Base-by-base conservation (phyloP, 768 basidiomycete genomes). In the Suillus weaverae region DNA sequence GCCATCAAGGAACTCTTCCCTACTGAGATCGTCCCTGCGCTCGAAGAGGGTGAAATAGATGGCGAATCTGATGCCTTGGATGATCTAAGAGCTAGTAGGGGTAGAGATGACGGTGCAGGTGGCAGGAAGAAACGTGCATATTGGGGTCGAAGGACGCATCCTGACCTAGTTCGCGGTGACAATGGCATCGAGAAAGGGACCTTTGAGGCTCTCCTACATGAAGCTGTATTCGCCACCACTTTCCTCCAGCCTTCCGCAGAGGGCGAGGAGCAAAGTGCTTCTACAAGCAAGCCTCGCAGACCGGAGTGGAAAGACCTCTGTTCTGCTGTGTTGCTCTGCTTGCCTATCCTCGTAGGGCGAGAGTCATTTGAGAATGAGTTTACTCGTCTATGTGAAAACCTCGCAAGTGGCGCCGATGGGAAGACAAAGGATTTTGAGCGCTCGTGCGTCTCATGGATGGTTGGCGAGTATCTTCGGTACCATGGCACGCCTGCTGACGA, bases 181-280 rank as follows among this genome's bases (percentile, higher is more conserved):
- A 74, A 67, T 2, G 73, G 68, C 11, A 80, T 94, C 39, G 81
- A 84, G 69, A 87, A 85, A 57, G 93, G 92, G 14, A 88, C 86
- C 0, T 84, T 87, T 46, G 93, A 94, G 73, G 92, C 94, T 1
- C 81, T 95, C 7, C 77, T 89, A 0, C 94, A 96, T 70, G 94
- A 95, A 75, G 78, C 86, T 13, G 87, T 92, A 14, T 95, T 95
- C 72, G 89, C 84, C 14, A 93, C 92, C 1, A 87, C 86, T 16
- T 92, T 89, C 71, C 62, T 78, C 43, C 14, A 50, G 51, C 57
- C 73, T 59, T 30, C 66, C 39, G 43, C 63, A 46, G 39, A 59
- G 36, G 71, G 72, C n/a, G 66, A 63, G 11, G 53, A 33, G 33
- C 53, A n/a, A 33, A 30, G 32, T 6, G 57, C 32, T 35, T 50